phyloP scores from a whole-genome alignment of 2,329 filamentous ascomycete genomes.

The Leptographium procerum region DNA sequence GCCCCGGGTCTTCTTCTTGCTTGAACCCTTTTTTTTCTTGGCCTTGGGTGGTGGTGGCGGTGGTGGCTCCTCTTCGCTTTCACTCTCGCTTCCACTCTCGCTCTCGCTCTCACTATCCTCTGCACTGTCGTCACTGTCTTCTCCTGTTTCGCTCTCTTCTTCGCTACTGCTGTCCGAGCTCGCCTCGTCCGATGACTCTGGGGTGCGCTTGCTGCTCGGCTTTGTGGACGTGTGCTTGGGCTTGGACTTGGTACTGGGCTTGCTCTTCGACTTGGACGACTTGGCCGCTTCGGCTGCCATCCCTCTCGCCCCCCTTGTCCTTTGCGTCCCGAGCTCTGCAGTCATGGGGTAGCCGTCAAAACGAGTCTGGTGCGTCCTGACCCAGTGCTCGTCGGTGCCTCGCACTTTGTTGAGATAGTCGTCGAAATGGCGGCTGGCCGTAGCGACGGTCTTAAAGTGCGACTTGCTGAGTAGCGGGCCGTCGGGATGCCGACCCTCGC shows the following conservation, averaged over 20 bases:
- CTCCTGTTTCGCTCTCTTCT: not conserved
- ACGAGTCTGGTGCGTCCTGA: not conserved
- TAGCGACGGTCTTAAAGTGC: slow-evolving; percentile 27
- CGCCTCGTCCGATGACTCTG: not conserved
- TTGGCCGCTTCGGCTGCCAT: too few species aligned
- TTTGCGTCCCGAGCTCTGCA: not conserved
- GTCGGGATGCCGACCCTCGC: not conserved
- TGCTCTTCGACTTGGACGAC: not conserved
- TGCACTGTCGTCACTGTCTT: not conserved
- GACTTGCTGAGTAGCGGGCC: slow-evolving; percentile 3
- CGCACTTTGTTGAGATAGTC: not conserved
- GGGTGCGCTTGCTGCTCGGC: not conserved
- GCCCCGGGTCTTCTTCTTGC: not conserved
- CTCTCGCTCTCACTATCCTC: not conserved
- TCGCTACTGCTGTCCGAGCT: not conserved
- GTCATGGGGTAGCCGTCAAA: not conserved
- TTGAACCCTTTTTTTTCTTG: not conserved
- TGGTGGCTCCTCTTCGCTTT: not conserved
- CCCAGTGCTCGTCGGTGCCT: not conserved
- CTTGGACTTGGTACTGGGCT: not conserved
- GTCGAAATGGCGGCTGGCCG: not conserved
- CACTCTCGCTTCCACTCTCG: not conserved
- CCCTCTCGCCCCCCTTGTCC: not conserved
- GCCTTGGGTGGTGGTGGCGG: not conserved
- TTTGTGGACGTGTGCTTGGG: not conserved